Percentiles rank a stretch among this genome's conserved stretches.
These are phyloP conservation scores for Corynespora cassiicola DNA, from an alignment of 2,329 filamentous ascomycete genomes.

Conservation along the genomic window DNA sequence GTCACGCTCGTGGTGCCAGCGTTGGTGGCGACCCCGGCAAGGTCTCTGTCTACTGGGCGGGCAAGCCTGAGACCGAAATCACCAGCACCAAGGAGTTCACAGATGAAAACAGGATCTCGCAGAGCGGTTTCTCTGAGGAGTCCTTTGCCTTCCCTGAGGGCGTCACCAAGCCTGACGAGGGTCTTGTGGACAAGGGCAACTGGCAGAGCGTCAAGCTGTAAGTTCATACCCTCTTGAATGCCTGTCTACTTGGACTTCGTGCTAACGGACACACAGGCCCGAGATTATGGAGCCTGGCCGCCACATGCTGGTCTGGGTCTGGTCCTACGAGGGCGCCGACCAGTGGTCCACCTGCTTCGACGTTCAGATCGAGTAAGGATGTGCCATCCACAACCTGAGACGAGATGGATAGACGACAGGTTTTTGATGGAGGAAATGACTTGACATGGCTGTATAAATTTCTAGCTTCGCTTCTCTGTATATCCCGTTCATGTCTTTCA, in stretches of 20 bases:
- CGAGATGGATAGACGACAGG: no score
- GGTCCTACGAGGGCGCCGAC: slow-evolving; percentile 21
- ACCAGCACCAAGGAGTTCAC: slow-evolving; percentile 26
- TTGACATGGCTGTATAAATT: no score
- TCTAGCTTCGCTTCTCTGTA: no score
- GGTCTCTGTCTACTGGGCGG: slow-evolving; percentile 23
- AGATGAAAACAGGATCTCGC: slow-evolving; percentile 19
- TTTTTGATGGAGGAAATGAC: no score
- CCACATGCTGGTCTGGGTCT: slow-evolving; percentile 39
- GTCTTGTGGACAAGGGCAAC: slow-evolving; percentile 33
- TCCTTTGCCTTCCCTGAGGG: slow-evolving; percentile 26
- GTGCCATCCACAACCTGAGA: no score
- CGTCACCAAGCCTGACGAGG: slow-evolving; percentile 19
- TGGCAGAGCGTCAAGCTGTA: slow-evolving; percentile 28
- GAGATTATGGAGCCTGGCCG: slow-evolving; percentile 28
- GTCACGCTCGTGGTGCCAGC: slow-evolving; percentile 28
- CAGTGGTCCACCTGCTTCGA: slow-evolving; percentile 34
- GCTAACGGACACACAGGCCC: slow-evolving; percentile 18
- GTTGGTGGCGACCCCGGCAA: slow-evolving; percentile 20
- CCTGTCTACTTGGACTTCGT: background rate
- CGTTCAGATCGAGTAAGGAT: slow-evolving; percentile 27
- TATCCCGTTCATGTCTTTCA: no score
- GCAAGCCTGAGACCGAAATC: slow-evolving; percentile 25
- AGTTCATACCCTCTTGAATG: slow-evolving; percentile 1
- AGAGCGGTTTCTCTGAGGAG: slow-evolving; percentile 28